A percentile compares a stretch with the other conserved stretches of the same genome.
phyloP scores from a whole-genome alignment of 768 basidiomycete genomes.

The Gautieria morchelliformis region DNA sequence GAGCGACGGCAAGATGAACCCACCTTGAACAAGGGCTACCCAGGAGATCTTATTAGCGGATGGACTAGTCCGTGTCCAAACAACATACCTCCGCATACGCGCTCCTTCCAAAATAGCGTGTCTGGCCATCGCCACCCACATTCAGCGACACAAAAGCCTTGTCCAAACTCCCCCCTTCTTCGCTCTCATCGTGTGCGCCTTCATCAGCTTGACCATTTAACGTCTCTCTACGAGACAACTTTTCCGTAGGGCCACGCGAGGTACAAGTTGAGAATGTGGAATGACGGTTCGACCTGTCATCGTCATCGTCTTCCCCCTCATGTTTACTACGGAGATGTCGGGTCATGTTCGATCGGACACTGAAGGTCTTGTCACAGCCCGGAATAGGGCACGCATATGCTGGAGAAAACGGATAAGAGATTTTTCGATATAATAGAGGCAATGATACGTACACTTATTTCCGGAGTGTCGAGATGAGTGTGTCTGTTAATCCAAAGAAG shows the following conservation, averaged over 20 bases:
- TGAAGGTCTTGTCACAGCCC: constrained; percentile 2
- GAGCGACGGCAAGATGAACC: background rate
- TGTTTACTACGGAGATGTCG: background rate
- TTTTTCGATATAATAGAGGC: background rate
- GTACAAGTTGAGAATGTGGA: background rate
- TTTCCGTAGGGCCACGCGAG: too few relatives aligned
- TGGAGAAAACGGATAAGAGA: background rate
- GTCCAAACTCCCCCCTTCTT: constrained; percentile 1
- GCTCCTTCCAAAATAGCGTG: constrained; percentile 4
- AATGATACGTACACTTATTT: background rate
- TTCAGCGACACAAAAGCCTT: background rate
- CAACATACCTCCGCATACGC: constrained; percentile 5
- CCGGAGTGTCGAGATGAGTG: background rate
- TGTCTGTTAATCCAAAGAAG: background rate
- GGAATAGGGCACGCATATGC: background rate
- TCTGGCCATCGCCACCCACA: constrained; percentile 1
- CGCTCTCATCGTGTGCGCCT: background rate
- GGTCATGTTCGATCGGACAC: background rate
- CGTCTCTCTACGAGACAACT: background rate
- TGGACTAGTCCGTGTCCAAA: too few relatives aligned
- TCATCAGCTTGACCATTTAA: background rate
- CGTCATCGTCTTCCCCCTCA: background rate
- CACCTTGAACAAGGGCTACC: constrained; percentile 6
- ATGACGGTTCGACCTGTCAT: background rate
- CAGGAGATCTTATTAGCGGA: background rate